Percentiles rank a stretch among this genome's conserved stretches.
Conservation (phyloP, 208 protist species). For the Porcisia deanei region DNA sequence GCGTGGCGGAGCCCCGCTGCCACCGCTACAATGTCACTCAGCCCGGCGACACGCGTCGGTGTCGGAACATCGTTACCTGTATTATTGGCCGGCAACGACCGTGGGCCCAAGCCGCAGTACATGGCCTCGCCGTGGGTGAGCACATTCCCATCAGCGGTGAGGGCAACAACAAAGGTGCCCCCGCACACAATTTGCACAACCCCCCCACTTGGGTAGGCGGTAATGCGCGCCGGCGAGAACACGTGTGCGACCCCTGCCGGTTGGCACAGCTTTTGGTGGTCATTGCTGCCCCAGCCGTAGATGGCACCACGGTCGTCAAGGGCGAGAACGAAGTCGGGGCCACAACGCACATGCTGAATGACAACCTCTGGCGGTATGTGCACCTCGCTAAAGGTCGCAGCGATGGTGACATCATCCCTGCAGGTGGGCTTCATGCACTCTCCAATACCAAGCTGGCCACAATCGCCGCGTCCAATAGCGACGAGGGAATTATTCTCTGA, state of each 20-base stretch:
- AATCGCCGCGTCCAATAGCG: slow-evolving; percentile 51
- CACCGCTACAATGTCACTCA: slow-evolving; percentile 44
- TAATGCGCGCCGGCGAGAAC: slow-evolving; percentile 47
- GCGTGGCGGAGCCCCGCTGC: slow-evolving; percentile 68
- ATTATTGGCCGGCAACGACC: not conserved
- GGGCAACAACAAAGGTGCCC: slow-evolving; percentile 60
- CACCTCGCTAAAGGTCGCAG: slow-evolving; percentile 30
- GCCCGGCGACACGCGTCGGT: slow-evolving; percentile 27
- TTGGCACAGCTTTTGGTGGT: slow-evolving; percentile 27
- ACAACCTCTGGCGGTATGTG: slow-evolving; percentile 20
- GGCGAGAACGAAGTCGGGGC: slow-evolving; percentile 67
- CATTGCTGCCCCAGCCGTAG: slow-evolving; percentile 81
- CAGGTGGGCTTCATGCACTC: slow-evolving; percentile 27
- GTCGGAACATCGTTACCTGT: slow-evolving; percentile 4
- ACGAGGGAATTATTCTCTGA: slow-evolving; percentile 43
- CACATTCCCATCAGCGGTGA: slow-evolving; percentile 57
- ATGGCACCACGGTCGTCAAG: slow-evolving; percentile 37
- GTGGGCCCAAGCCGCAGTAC: slow-evolving; percentile 51
- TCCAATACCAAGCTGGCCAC: slow-evolving; percentile 67
- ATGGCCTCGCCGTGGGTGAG: slow-evolving; percentile 52
- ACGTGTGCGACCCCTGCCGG: slow-evolving; percentile 14
- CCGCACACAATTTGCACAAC: slow-evolving; percentile 81
- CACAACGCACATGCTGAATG: slow-evolving; percentile 46
- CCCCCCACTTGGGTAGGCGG: slow-evolving; percentile 23
- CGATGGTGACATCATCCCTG: slow-evolving; percentile 30